A percentile compares a stretch with the other conserved stretches of the same genome.
These are phyloP conservation scores for Trichoderma semiorbis DNA, from an alignment of 2,329 filamentous ascomycete species.

Conservation along the genomic window DNA sequence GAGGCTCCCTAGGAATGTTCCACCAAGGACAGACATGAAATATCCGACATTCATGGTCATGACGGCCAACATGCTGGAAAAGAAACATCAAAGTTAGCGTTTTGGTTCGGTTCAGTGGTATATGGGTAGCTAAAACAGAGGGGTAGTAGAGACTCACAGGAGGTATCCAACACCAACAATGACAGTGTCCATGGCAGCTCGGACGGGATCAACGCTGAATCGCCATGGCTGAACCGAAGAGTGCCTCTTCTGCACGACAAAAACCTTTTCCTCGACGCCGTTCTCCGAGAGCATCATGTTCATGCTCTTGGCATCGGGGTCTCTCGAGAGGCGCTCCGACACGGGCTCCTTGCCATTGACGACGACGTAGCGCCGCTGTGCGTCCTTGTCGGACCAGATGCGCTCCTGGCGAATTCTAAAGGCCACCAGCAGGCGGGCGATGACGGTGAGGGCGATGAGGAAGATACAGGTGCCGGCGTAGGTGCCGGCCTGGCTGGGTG, in stretches of 20 bases:
- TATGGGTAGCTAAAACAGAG: background rate
- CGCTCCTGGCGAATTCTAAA: constrained; percentile 61
- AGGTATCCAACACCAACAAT: constrained; percentile 79
- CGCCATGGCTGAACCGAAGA: constrained; percentile 66
- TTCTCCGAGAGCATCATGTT: constrained; percentile 68
- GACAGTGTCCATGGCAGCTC: constrained; percentile 66
- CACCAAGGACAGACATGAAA: constrained; percentile 74
- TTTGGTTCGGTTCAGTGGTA: background rate
- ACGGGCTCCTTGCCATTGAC: constrained; percentile 62
- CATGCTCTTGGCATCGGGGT: constrained; percentile 61
- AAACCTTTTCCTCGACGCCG: constrained; percentile 76
- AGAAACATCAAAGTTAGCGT: background rate
- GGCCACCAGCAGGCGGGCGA: constrained; percentile 69
- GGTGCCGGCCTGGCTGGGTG: constrained; percentile 62
- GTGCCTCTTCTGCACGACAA: constrained; percentile 62
- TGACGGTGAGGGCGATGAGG: constrained; percentile 69
- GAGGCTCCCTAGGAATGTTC: constrained; percentile 83
- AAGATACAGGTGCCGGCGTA: constrained; percentile 94
- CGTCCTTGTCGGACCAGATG: constrained; percentile 66
- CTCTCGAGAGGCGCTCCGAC: constrained; percentile 55
- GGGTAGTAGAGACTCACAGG: constrained; percentile 59
- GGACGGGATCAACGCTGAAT: constrained; percentile 72
- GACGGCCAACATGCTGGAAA: constrained; percentile 81
- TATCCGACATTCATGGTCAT: constrained; percentile 90
- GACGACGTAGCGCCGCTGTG: constrained; percentile 72